Percentiles rank a stretch among this genome's conserved stretches.
These are phyloP conservation scores for Sporobolomyces roseus DNA, from an alignment of 768 basidiomycete genomes.

Conservation along the genomic window DNA sequence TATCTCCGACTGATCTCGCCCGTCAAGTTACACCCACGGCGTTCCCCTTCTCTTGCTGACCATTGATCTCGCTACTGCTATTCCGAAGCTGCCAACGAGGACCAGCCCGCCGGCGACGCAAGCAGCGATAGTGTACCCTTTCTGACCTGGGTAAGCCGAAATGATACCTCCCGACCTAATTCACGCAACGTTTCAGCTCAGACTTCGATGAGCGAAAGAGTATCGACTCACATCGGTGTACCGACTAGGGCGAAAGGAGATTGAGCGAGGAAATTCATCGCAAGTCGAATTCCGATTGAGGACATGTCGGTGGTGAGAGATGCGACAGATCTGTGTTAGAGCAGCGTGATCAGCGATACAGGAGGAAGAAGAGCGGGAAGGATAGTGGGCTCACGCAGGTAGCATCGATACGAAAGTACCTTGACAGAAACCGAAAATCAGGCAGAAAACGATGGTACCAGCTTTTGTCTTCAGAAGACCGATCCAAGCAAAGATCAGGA, in stretches of 20 bases:
- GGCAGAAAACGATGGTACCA: slow-evolving; percentile 44
- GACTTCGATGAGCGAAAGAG: too few species aligned
- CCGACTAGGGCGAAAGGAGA: slow-evolving; percentile 45
- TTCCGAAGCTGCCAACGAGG: slow-evolving; percentile 6
- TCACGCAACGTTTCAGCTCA: background rate
- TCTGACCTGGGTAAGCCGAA: slow-evolving; percentile 36
- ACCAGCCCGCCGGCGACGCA: slow-evolving; percentile 29
- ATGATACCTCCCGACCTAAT: slow-evolving; percentile 47
- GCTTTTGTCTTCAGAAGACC: slow-evolving; percentile 40
- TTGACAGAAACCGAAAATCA: slow-evolving; percentile 47
- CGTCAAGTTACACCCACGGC: slow-evolving; percentile 31
- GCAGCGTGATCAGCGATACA: background rate
- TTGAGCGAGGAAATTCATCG: slow-evolving; percentile 45
- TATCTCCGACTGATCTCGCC: background rate
- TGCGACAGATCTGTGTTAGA: slow-evolving; percentile 32
- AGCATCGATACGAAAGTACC: slow-evolving; percentile 45
- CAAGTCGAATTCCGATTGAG: slow-evolving; percentile 46
- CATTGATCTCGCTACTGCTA: background rate
- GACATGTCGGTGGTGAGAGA: slow-evolving; percentile 42
- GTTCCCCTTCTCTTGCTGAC: slow-evolving; percentile 24
- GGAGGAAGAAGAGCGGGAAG: background rate
- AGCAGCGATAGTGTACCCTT: slow-evolving; percentile 32
- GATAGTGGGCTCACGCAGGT: slow-evolving; percentile 23
- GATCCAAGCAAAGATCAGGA: slow-evolving; percentile 42
- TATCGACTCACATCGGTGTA: slow-evolving; percentile 25